Percentiles rank a stretch among this genome's conserved stretches.
phyloP scores from a whole-genome alignment of 768 basidiomycete species.

The Suillus cothurnatus region DNA sequence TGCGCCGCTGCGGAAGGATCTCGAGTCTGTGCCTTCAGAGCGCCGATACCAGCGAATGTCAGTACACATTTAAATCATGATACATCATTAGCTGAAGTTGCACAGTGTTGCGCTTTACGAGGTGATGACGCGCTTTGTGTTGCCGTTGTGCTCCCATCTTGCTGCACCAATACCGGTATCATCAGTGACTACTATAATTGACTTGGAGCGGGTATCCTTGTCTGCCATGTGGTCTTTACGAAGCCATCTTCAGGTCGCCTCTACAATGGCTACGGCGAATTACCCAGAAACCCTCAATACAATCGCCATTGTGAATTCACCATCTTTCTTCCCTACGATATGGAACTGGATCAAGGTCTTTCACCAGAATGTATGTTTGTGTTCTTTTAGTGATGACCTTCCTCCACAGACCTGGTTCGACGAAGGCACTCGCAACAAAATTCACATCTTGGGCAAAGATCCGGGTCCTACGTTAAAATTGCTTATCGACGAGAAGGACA shows the following conservation, averaged over 20 bases:
- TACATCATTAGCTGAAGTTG: not conserved
- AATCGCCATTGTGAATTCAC: constrained; percentile 76
- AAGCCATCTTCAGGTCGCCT: constrained; percentile 73
- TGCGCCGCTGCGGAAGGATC: constrained; percentile 54
- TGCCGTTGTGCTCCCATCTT: constrained; percentile 64
- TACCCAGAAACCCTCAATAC: constrained; percentile 78
- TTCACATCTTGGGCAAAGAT: constrained; percentile 70
- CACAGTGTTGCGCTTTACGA: constrained; percentile 67
- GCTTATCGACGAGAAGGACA: constrained; percentile 47
- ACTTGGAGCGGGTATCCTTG: constrained; percentile 65
- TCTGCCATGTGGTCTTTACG: constrained; percentile 70
- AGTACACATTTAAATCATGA: constrained; percentile 23
- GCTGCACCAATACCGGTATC: constrained; percentile 59
- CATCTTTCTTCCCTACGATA: constrained; percentile 78
- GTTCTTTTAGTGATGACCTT: not conserved
- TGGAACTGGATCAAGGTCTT: constrained; percentile 83
- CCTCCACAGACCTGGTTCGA: constrained; percentile 70
- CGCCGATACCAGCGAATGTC: constrained; percentile 74
- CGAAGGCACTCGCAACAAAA: constrained; percentile 74
- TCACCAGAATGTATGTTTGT: constrained; percentile 1
- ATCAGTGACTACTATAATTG: constrained; percentile 68
- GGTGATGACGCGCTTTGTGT: constrained; percentile 61
- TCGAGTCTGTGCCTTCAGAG: constrained; percentile 53
- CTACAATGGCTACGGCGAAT: constrained; percentile 72
- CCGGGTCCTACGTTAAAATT: constrained; percentile 52